Base-by-base conservation (phyloP, 2,329 filamentous ascomycete genomes). In the Sarocladiaceae sp. region DNA sequence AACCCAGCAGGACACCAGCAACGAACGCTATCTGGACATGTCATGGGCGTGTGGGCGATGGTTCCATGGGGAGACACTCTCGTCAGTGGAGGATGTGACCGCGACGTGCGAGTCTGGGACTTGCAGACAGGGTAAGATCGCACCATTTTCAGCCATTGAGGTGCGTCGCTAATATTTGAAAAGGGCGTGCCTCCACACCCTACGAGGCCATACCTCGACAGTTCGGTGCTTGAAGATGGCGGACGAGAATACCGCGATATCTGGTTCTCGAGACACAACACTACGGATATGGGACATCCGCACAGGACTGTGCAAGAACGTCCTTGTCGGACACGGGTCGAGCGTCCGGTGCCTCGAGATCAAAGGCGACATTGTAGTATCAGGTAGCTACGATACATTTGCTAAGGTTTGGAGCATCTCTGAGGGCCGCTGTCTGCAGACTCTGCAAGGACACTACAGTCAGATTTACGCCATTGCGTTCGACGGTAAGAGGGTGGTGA, bases 1-100 rank as follows among this genome's bases (percentile, higher is more conserved):
- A 88, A 97, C 61, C 90, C 88, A 1, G 81, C 93, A 53, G 93
- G 93, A 26, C 83, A 89, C 54, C 82, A 88, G 51, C 82, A 95
- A 55, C 88, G 89, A 61, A 95, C 88, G 2, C 69, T 98, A 21
- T 85, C 93, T 58, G 93, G 93, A 10, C 93, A 98, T 67, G 87
- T 97, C 34, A 98, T 98, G 93, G 93, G 93, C 32, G 93, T 98
- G 16, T 98, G 93, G 93, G 93, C 93, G 40, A 97, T 98, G 91
- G 89, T 98, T 19, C 93, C 93, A 6, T 96, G 90, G 87, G 91
- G 88, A 48, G 91, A 98, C 61, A 85, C 88, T 44, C 74, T 98
- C 49, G 93, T 98, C 48, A 96, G 89, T 56, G 93, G 93, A 55
- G 93, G 93, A 5, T 98, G 93, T 61, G 93, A 98, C 67, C 80